Conservation (phyloP, 768 basidiomycete genomes). For the Imleria badia region DNA sequence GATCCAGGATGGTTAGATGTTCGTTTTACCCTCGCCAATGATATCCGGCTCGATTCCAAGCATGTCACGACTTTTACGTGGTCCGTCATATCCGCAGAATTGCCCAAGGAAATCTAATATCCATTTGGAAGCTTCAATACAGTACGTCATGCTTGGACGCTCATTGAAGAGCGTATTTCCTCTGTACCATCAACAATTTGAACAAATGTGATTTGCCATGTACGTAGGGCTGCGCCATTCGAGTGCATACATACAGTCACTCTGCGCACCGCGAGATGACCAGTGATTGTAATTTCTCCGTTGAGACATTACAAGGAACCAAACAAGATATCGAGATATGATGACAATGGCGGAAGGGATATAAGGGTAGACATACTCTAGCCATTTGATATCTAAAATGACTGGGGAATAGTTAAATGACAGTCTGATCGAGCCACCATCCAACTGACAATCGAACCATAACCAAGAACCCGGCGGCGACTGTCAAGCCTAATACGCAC, state of each 20-base stretch:
- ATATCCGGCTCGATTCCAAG: neutral
- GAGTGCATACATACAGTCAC: too few species aligned
- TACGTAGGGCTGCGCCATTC: too few species aligned
- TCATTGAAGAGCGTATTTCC: too few species aligned
- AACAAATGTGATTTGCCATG: too few species aligned
- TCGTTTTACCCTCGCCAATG: neutral
- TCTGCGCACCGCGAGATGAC: neutral
- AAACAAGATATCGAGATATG: slow-evolving; percentile 1
- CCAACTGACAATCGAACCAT: neutral
- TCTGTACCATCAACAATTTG: too few species aligned
- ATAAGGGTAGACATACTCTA: neutral
- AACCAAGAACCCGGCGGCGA: neutral
- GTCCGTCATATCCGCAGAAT: neutral
- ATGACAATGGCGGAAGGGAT: neutral
- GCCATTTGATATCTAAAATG: slow-evolving; percentile 3
- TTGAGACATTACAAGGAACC: slow-evolving; percentile 1
- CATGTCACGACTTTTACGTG: neutral
- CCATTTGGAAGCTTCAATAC: too few species aligned
- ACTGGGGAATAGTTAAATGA: slow-evolving; percentile 9
- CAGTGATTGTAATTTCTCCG: neutral
- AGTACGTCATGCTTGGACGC: too few species aligned
- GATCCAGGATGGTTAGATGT: too few species aligned
- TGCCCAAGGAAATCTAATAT: neutral
- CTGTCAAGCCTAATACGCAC: neutral
- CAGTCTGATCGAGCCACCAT: neutral